Percentiles rank a stretch among this genome's conserved stretches.
Conservation (phyloP, 352 stramenopile genomes). For the Ochromonadaceae sp. region DNA sequence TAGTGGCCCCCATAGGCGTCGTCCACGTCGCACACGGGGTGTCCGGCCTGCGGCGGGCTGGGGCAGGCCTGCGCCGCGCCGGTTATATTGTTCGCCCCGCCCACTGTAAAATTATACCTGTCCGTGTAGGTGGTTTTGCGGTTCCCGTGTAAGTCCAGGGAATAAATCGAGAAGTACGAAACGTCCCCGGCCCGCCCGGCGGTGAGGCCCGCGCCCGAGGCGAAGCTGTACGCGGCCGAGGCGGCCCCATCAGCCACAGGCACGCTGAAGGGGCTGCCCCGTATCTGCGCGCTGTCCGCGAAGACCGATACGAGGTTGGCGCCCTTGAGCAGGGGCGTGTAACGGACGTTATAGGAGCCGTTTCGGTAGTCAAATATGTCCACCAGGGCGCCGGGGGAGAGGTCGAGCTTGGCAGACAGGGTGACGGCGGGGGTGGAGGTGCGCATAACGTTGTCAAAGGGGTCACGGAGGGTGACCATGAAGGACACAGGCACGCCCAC, state of each 20-base stretch:
- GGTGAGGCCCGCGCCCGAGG: neutral
- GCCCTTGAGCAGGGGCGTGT: neutral
- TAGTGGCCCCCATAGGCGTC: neutral
- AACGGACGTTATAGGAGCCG: neutral
- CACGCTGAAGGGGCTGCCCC: neutral
- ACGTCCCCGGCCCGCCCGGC: neutral
- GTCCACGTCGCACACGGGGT: neutral
- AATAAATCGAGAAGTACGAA: slow-evolving; percentile 6
- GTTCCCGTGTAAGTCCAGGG: slow-evolving; percentile 7
- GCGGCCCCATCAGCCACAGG: neutral
- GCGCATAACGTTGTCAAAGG: slow-evolving; percentile 15
- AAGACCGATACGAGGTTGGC: neutral
- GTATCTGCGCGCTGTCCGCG: neutral
- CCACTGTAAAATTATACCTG: neutral
- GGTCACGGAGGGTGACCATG: slow-evolving; percentile 26
- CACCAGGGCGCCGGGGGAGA: neutral
- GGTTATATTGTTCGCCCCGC: neutral
- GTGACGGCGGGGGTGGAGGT: neutral
- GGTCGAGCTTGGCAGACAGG: neutral
- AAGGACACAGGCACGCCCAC: slow-evolving; percentile 17
- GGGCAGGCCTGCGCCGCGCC: neutral
- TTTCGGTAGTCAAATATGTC: neutral
- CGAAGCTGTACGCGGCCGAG: neutral
- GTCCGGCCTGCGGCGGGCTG: neutral
- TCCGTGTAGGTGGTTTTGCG: neutral